A percentile compares a stretch with the other conserved stretches of the same genome.
Evolutionary conservation across 192 early-diverging fungal species (phyloP).

Genomic region (Rhizoclosmatium globosum): DNA sequence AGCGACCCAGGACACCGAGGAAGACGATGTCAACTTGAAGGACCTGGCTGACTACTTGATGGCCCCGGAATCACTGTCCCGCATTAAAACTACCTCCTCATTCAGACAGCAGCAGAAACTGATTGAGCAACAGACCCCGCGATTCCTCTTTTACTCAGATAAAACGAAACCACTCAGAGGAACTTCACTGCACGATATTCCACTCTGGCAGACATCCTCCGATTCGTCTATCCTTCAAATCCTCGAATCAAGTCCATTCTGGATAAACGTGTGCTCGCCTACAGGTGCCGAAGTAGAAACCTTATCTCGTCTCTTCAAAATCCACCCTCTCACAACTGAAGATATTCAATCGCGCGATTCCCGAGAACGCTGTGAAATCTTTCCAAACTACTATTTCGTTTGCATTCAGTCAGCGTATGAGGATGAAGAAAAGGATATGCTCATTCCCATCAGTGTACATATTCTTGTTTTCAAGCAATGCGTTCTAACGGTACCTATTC

Average conservation of each 20-base stretch:
- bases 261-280: slow-evolving; percentile 58
- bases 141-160: not conserved
- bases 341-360: slow-evolving; percentile 87
- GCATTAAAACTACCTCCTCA: slow-evolving; percentile 32
- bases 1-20: not conserved
- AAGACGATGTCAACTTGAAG: not conserved
- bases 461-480: slow-evolving; percentile 64
- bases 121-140: not conserved
- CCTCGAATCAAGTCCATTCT: slow-evolving; percentile 48
- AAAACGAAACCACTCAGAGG: not conserved
- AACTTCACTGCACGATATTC: slow-evolving; percentile 17
- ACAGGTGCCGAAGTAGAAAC: slow-evolving; percentile 50
- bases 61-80: not conserved
- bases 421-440: slow-evolving; percentile 42
- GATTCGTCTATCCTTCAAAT: slow-evolving; percentile 24
- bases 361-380: slow-evolving; percentile 94
- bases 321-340: slow-evolving; percentile 91
- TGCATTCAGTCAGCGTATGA: slow-evolving; percentile 72
- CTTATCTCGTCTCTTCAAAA: slow-evolving; percentile 65
- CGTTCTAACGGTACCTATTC: slow-evolving; percentile 55
- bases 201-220: slow-evolving; percentile 34
- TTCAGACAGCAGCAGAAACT: not conserved
- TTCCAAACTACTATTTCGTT: slow-evolving; percentile 91
- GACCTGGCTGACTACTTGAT: not conserved
- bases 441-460: slow-evolving; percentile 63